Evolutionary conservation across 2,329 filamentous ascomycete species (phyloP).

Genomic region (Ploettnerulaceae sp.): DNA sequence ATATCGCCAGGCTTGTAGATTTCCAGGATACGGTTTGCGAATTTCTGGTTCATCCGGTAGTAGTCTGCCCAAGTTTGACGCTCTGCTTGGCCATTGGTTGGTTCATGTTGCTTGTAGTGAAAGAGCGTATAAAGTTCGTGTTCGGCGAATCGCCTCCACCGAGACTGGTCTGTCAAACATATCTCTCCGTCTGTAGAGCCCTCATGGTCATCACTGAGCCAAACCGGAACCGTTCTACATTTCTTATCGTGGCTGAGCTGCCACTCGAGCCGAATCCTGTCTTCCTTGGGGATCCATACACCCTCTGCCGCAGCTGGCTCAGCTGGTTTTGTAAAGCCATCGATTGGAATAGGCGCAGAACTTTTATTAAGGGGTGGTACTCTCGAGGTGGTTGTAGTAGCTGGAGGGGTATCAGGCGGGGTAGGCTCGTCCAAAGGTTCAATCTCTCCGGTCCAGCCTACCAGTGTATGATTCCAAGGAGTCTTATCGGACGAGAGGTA

Average conservation of each 20-base stretch:
- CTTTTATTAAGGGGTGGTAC: slow-evolving; percentile 62
- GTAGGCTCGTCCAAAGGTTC: slow-evolving; percentile 46
- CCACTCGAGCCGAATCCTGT: slow-evolving; percentile 68
- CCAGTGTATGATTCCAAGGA: slow-evolving; percentile 86
- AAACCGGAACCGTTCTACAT: slow-evolving; percentile 80
- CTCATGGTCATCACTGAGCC: slow-evolving; percentile 69
- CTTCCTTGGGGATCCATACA: slow-evolving; percentile 63
- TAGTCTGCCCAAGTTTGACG: slow-evolving; percentile 88
- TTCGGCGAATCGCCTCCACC: slow-evolving; percentile 89
- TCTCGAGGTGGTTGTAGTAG: slow-evolving; percentile 41
- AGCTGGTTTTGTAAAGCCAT: slow-evolving; percentile 51
- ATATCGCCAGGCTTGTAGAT: slow-evolving; percentile 91
- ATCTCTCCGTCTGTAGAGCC: slow-evolving; percentile 58
- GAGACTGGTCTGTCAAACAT: slow-evolving; percentile 71
- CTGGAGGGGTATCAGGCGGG: slow-evolving; percentile 45
- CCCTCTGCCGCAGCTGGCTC: slow-evolving; percentile 61
- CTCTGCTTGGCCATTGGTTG: slow-evolving; percentile 77
- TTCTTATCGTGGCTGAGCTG: slow-evolving; percentile 68
- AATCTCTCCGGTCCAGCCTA: slow-evolving; percentile 93
- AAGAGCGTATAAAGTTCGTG: slow-evolving; percentile 88
- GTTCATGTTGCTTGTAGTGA: slow-evolving; percentile 93
- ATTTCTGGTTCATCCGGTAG: slow-evolving; percentile 86
- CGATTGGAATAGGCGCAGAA: slow-evolving; percentile 73
- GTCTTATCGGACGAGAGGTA: slow-evolving; percentile 80
- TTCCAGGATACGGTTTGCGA: slow-evolving; percentile 82